Conservation (phyloP, 129 eudicot genomes). For the Saposhnikovia divaricata region DNA sequence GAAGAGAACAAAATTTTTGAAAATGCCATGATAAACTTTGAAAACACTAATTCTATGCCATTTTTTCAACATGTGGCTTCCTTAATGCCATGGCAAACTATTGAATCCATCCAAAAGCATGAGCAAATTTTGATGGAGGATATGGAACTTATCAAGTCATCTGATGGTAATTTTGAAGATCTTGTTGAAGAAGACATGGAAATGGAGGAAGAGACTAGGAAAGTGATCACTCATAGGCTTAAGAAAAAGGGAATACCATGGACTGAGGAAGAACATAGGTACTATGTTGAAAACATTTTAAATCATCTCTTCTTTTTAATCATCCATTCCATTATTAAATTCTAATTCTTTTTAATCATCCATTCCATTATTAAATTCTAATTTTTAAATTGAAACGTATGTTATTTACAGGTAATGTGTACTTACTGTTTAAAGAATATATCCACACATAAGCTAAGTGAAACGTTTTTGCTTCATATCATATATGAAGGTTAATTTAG, state of each 20-base stretch:
- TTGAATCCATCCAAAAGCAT: neutral
- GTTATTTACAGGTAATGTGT: too few relatives aligned
- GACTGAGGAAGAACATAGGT: neutral
- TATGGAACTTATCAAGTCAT: neutral
- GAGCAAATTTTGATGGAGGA: neutral
- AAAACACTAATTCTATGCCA: neutral
- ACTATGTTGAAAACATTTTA: too few relatives aligned
- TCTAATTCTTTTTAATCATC: too few relatives aligned
- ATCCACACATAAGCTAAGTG: too few relatives aligned
- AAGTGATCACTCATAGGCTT: too few relatives aligned
- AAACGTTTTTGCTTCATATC: too few relatives aligned
- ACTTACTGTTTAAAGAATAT: too few relatives aligned
- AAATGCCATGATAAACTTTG: neutral
- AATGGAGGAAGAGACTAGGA: neutral
- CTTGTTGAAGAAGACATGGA: neutral
- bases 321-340: too few relatives aligned
- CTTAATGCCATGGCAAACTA: neutral
- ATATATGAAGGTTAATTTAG: too few relatives aligned
- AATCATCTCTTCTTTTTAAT: too few relatives aligned
- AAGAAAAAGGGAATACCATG: neutral
- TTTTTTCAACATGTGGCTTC: neutral
- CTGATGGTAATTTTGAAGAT: neutral
- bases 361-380: too few relatives aligned
- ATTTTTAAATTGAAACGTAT: too few relatives aligned
- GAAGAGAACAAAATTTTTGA: neutral